These are phyloP conservation scores for Mucor mucedo DNA, from an alignment of 371 early-diverging fungal species.

Conservation along the genomic window DNA sequence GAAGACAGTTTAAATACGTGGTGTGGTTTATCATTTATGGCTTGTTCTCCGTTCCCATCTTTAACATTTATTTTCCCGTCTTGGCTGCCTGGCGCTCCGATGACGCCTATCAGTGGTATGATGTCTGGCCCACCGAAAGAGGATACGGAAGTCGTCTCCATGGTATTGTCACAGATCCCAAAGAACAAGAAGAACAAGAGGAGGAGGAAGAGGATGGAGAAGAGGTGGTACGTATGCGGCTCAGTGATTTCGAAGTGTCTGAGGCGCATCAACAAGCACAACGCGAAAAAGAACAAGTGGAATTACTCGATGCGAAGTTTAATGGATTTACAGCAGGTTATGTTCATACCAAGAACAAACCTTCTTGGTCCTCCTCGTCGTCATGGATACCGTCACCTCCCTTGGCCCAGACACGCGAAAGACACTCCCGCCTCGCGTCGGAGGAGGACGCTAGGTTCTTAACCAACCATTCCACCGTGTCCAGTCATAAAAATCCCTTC, in stretches of 20 bases:
- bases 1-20: slow-evolving; percentile 52
- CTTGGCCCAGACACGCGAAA: slow-evolving; percentile 17
- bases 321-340: slow-evolving; percentile 47
- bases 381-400: slow-evolving; percentile 13
- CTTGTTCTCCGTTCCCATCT: slow-evolving; percentile 43
- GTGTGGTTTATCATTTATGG: slow-evolving; percentile 52
- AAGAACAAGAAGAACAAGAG: neutral
- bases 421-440: slow-evolving; percentile 16
- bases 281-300: slow-evolving; percentile 42
- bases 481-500: slow-evolving; percentile 13
- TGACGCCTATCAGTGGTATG: slow-evolving; percentile 48
- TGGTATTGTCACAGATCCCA: slow-evolving; percentile 33
- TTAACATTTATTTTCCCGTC: slow-evolving; percentile 50
- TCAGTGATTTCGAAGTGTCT: slow-evolving; percentile 44
- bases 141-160: slow-evolving; percentile 38
- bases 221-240: slow-evolving; percentile 35
- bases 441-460: slow-evolving; percentile 17
- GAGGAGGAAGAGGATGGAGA: slow-evolving; percentile 16
- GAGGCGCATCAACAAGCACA: slow-evolving; percentile 42
- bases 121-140: slow-evolving; percentile 47
- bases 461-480: slow-evolving; percentile 4
- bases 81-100: slow-evolving; percentile 45
- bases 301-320: slow-evolving; percentile 51
- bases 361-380: slow-evolving; percentile 20
- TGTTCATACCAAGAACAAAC: slow-evolving; percentile 24